Conservation (phyloP, 306 rosid species). For the Boehmeria nivea region DNA sequence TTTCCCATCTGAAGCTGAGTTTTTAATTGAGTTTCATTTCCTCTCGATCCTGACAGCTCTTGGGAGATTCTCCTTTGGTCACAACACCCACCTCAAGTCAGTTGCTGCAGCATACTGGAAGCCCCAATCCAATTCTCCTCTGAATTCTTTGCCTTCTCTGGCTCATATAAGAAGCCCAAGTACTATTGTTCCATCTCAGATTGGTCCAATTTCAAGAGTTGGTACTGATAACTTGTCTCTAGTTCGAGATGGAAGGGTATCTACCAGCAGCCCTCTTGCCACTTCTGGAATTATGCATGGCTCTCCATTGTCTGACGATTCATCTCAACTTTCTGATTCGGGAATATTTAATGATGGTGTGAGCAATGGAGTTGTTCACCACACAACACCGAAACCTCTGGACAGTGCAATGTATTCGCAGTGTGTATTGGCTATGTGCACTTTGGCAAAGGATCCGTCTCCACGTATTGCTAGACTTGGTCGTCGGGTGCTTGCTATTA, state of each 20-base stretch:
- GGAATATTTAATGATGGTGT: slow-evolving; percentile 79
- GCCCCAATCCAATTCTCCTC: slow-evolving; percentile 73
- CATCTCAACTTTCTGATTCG: slow-evolving; percentile 93
- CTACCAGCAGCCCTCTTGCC: slow-evolving; percentile 85
- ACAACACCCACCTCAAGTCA: slow-evolving; percentile 85
- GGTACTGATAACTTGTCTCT: slow-evolving; percentile 57
- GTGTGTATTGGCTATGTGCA: slow-evolving; percentile 84
- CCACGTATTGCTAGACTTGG: slow-evolving; percentile 90
- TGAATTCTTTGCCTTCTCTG: slow-evolving; percentile 76
- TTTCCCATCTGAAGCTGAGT: background rate
- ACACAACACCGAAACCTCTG: slow-evolving; percentile 56
- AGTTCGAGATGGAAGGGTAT: slow-evolving; percentile 69
- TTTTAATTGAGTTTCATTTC: background rate
- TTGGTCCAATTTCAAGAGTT: slow-evolving; percentile 74
- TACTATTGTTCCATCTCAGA: slow-evolving; percentile 67
- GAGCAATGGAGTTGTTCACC: slow-evolving; percentile 73
- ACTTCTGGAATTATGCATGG: slow-evolving; percentile 86
- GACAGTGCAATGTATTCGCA: slow-evolving; percentile 68
- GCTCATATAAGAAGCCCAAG: slow-evolving; percentile 56
- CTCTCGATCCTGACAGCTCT: slow-evolving; percentile 45
- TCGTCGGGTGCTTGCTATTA: slow-evolving; percentile 75
- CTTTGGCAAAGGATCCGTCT: slow-evolving; percentile 96
- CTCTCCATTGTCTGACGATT: slow-evolving; percentile 85
- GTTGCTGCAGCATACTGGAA: slow-evolving; percentile 91
- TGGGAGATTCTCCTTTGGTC: slow-evolving; percentile 95